phyloP scores from a whole-genome alignment of 2,329 filamentous ascomycete genomes.

The Xylariaceae sp. region DNA sequence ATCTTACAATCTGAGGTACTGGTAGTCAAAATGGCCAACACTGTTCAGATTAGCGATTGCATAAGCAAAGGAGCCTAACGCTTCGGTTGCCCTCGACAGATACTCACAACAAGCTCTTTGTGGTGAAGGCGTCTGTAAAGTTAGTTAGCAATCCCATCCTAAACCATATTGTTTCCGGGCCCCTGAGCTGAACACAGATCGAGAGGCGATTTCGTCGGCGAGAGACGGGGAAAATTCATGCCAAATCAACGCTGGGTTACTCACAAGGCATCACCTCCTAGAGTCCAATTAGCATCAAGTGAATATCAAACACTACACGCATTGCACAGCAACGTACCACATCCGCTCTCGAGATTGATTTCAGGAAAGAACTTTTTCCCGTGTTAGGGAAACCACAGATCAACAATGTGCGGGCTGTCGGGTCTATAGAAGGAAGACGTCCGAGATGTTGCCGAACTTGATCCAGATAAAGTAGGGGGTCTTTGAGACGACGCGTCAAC shows the following conservation, averaged over 20 bases:
- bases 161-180: background rate
- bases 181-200: background rate
- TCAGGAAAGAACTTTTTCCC: conserved; percentile 93
- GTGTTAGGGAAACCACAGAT: conserved; percentile 98
- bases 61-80: background rate
- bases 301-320: background rate
- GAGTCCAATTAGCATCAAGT: conserved; percentile 5
- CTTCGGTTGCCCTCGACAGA: background rate
- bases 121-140: conserved; percentile 74
- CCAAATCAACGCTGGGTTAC: background rate
- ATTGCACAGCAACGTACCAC: conserved; percentile 40
- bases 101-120: conserved; percentile 73
- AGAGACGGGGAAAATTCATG: background rate
- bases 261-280: conserved; percentile 18
- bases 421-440: conserved; percentile 96
- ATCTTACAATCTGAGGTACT: conserved; percentile 63
- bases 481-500: conserved; percentile 88
- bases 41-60: conserved; percentile 9
- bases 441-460: conserved; percentile 95
- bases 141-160: conserved; percentile 1
- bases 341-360: conserved; percentile 86
- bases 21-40: conserved; percentile 96
- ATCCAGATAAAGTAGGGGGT: conserved; percentile 90
- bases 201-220: background rate
- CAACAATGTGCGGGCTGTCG: conserved; percentile 89